Base-by-base conservation (phyloP, 305 asterid species). In the Fraxinus sp. region DNA sequence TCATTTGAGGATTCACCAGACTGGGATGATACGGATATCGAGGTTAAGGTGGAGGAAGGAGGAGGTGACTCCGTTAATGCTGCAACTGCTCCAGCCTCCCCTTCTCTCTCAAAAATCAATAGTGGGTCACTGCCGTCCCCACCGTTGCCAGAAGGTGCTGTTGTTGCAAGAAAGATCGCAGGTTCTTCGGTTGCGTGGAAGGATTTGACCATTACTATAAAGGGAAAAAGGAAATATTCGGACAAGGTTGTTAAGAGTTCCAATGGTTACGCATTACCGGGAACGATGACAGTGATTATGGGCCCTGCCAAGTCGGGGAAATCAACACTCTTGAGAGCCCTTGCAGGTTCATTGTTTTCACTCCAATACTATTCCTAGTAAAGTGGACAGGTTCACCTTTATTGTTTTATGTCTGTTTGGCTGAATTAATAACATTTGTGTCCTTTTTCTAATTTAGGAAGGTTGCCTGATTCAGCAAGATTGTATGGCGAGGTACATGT, bases 271-370 rank as follows among this genome's bases (percentile, higher is more conserved):
- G 98, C 97, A 49, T 85, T 95, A 80, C 98, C 97, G 0, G 99
- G 99, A 33, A 95, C 98, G 16, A 97, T 97, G 97, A 97, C 99
- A 0, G 98, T 97, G 13, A 95, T 95, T 35, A 97, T 97, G 99
- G 99, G 98, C 66, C 99, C 99, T 6, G 96, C 98, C 49, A 97
- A 93, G 85, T 97, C 99, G 0, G 99, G 99, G 77, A 97, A 97
- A 91, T 97, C 99, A 13, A 95, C 99, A 1, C 97, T 97, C 78
- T 89, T 97, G 84, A 91, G 97, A 87, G 95, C 98, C 86, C 98
- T 97, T 78, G 90, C 99, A 84, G 99, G 99, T 93, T 83, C 79
- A 83, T 81, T 75, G 82, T 41, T 62, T 81, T 83, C 41, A 43
- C 8, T 52, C 28, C 43, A 81, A 62, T 76, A 68, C 37, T 20